Percentiles rank a stretch among this genome's conserved stretches.
Conservation (phyloP, 345 rosid species). For the Brassica rapa region DNA sequence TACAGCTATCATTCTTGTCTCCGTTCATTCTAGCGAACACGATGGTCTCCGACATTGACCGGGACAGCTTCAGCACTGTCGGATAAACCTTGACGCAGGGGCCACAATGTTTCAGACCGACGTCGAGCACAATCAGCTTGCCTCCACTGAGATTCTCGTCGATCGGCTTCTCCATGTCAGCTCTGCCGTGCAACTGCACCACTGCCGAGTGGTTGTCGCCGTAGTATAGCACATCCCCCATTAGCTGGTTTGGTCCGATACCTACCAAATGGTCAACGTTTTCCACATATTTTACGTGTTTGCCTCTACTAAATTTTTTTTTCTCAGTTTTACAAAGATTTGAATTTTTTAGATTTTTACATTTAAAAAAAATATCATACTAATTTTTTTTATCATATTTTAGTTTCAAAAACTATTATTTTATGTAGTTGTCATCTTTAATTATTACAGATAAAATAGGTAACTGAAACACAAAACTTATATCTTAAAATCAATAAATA, state of each 20-base stretch:
- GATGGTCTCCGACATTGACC: constrained; percentile 69
- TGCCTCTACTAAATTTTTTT: not conserved
- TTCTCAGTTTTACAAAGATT: too few relatives aligned
- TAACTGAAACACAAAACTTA: too few relatives aligned
- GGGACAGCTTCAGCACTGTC: constrained; percentile 73
- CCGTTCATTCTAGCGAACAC: constrained; percentile 94
- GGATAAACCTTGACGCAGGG: constrained; percentile 98
- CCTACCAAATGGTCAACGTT: constrained; percentile 36
- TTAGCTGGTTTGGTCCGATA: constrained; percentile 73
- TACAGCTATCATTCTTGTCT: constrained; percentile 91
- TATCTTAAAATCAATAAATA: too few relatives aligned
- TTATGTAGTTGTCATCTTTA: too few relatives aligned
- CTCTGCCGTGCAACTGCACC: constrained; percentile 65
- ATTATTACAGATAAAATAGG: too few relatives aligned
- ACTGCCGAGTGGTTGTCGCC: constrained; percentile 87
- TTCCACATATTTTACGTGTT: not conserved
- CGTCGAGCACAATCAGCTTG: constrained; percentile 82
- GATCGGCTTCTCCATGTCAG: constrained; percentile 76
- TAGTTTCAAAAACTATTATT: too few relatives aligned
- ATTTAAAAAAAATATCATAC: too few relatives aligned
- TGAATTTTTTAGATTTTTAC: not conserved
- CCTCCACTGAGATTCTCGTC: constrained; percentile 63
- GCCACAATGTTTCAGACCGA: constrained; percentile 86
- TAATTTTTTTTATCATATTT: too few relatives aligned
- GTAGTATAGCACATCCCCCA: constrained; percentile 90